Evolutionary conservation across 345 rosid genomes (phyloP).

Genomic region (Lumnitzera littorea): DNA sequence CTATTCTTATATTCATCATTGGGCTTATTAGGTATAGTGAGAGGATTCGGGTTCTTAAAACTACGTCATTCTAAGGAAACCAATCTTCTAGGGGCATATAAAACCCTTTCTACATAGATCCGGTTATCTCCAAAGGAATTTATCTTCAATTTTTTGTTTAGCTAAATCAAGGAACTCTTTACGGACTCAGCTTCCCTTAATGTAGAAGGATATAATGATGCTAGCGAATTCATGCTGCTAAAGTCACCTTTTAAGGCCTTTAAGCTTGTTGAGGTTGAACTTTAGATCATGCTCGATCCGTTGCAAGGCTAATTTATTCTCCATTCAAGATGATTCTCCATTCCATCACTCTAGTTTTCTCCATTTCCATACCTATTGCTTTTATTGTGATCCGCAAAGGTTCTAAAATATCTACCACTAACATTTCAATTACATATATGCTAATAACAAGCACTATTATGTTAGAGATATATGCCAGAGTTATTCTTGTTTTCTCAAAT

Average conservation of each 20-base stretch:
- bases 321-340: constrained; percentile 5
- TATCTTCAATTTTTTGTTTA: not conserved
- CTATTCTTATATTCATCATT: constrained; percentile 5
- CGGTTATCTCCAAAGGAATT: constrained; percentile 6
- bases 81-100: not conserved
- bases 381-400: not conserved
- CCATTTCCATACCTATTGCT: constrained; percentile 4
- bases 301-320: constrained; percentile 1
- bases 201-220: not conserved
- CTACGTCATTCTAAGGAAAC: constrained; percentile 3
- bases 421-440: constrained; percentile 3
- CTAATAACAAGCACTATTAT: constrained; percentile 7
- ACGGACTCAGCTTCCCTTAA: constrained; percentile 1
- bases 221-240: not conserved
- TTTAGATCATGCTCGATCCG: constrained; percentile 7
- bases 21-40: constrained; percentile 16
- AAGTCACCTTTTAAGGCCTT: constrained; percentile 3
- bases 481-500: constrained; percentile 5
- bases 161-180: too few relatives aligned
- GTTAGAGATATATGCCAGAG: constrained; percentile 6
- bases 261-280: constrained; percentile 9
- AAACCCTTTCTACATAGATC: constrained; percentile 5
- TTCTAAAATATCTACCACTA: not conserved
- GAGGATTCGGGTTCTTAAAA: constrained; percentile 11
- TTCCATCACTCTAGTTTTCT: not conserved